Evolutionary conservation across 495 filamentous ascomycete genomes (phyloP), one percentile per base, ranked within the genome.

Genomic region (Barbatosphaeria neglecta): DNA sequence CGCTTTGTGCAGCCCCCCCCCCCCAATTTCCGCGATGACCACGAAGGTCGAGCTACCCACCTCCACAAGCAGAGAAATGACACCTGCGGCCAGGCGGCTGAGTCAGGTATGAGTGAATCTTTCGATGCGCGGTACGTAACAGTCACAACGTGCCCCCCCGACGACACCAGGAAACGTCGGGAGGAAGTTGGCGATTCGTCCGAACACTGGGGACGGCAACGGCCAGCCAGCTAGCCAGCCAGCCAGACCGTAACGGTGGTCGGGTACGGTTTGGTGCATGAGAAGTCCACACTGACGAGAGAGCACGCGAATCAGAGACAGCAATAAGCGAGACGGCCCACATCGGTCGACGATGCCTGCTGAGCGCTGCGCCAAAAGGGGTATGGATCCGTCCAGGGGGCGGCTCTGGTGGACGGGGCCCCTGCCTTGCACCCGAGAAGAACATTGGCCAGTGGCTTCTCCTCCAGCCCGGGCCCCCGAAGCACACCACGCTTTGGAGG

Each of bases 271-370:
- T n/a, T 25, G 39, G 20, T 41, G 39, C 39, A 41, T n/a, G 20
- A 15, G 22, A 41, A 15, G 31, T n/a, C 31, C 31, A 35, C 39
- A 16, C 13, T 15, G 10, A n/a, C 18, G 8, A 22, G 20, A 23
- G 8, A 10, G 15, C 13, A 17, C 44, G 44, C 61, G 56, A 63
- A 63, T 63, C 58, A 63, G 52, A 37, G 40, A 47, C 15, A 8
- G 19, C 19, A 16, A 33, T 61, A 63, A 63, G 61, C 61, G 61
- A 63, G 48, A 18, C 20, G 41, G 41, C 41, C 31, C 47, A 49
- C 15, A 15, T 22, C 31, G 41, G 22, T 25, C 16, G 40, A 18
- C 28, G 28, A 24, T 18, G 40, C 9, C 23, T 25, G 41, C 24
- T 25, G 19, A 11, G 9, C 6, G 6, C 2, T 35, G 31, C 31